A percentile compares a stretch with the other conserved stretches of the same genome.
Conservation (phyloP, 2,329 filamentous ascomycete species). For the Xylariaceae sp. region DNA sequence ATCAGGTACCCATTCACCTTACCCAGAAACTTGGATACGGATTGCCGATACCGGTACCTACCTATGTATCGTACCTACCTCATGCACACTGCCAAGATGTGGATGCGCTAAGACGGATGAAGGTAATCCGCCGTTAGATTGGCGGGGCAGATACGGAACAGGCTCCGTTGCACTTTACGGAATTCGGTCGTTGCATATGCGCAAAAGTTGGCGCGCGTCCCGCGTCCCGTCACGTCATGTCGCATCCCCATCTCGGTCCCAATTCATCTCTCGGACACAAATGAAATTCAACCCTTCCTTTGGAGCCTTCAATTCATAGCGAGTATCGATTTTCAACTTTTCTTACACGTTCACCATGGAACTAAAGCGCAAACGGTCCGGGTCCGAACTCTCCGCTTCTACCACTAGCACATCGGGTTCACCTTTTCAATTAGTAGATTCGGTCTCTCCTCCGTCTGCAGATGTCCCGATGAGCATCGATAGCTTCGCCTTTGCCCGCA, state of each 20-base stretch:
- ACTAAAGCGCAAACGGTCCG: conserved; percentile 60
- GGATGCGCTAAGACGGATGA: not conserved
- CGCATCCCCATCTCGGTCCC: conserved; percentile 5
- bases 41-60: not conserved
- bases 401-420: conserved; percentile 43
- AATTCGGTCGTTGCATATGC: no score
- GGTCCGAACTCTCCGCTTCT: conserved; percentile 50
- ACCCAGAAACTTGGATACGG: no score
- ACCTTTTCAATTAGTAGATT: conserved; percentile 29
- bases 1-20: no score
- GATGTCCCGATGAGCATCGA: conserved; percentile 32
- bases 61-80: not conserved
- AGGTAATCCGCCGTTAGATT: not conserved
- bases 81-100: not conserved
- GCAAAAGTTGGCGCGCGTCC: conserved; percentile 4
- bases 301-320: not conserved
- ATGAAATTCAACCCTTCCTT: not conserved
- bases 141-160: conserved; percentile 4
- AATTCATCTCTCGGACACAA: not conserved
- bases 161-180: no score
- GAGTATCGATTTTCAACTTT: not conserved
- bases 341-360: conserved; percentile 36
- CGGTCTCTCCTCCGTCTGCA: conserved; percentile 24
- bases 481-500: conserved; percentile 27
- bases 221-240: conserved; percentile 8